phyloP scores from a whole-genome alignment of 116 monocot species.

The Iris pallida region DNA sequence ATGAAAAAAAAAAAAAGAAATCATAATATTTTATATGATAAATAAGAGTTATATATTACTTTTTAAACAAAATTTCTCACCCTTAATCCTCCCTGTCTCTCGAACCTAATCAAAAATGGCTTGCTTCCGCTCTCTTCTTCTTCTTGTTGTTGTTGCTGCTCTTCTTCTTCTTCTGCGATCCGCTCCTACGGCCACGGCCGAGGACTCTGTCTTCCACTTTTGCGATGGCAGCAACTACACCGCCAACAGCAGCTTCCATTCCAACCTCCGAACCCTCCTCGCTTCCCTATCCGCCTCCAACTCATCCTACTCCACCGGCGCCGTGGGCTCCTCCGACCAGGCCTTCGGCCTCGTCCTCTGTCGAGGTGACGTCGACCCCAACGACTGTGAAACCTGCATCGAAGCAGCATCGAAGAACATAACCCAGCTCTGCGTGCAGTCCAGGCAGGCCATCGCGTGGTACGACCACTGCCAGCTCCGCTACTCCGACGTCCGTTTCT shows the following conservation, averaged over 20 bases:
- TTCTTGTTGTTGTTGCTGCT: too few relatives aligned
- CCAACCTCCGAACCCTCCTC: background rate
- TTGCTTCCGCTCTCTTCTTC: too few relatives aligned
- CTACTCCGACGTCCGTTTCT: slow-evolving; percentile 6
- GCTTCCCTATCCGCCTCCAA: background rate
- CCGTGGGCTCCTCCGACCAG: background rate
- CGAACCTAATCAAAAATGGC: too few relatives aligned
- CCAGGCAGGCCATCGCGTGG: slow-evolving; percentile 6
- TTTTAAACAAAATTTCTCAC: too few relatives aligned
- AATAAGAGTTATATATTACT: too few relatives aligned
- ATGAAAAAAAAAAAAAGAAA: too few relatives aligned
- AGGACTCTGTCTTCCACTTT: background rate
- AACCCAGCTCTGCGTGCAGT: background rate
- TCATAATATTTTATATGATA: too few relatives aligned
- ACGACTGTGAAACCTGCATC: background rate
- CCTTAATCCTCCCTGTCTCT: too few relatives aligned
- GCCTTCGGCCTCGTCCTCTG: slow-evolving; percentile 6
- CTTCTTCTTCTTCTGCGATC: too few relatives aligned
- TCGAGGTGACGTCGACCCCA: background rate
- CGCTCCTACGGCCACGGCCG: too few relatives aligned
- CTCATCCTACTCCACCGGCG: background rate
- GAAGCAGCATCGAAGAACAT: background rate
- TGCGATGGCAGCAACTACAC: background rate
- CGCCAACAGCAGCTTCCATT: background rate
- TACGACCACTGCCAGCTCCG: slow-evolving; percentile 14